phyloP scores from a whole-genome alignment of 176 grass and related monocot genomes.

The Rhipidocladum racemiflorum region DNA sequence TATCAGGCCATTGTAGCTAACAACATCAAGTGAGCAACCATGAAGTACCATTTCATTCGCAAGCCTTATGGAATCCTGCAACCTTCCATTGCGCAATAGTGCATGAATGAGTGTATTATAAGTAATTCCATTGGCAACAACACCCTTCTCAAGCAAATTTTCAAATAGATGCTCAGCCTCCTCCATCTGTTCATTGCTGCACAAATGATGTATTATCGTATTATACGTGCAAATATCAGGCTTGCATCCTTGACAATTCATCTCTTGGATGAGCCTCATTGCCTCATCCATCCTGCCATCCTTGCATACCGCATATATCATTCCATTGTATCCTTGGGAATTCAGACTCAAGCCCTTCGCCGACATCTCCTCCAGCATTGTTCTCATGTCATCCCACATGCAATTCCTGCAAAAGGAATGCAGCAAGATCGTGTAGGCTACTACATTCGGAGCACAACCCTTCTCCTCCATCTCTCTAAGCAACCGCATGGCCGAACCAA shows the following conservation, averaged over 20 bases:
- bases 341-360: constrained; percentile 61
- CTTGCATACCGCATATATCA: constrained; percentile 77
- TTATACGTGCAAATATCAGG: constrained; percentile 84
- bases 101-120: constrained; percentile 86
- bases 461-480: constrained; percentile 71
- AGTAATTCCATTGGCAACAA: constrained; percentile 69
- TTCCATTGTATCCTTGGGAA: constrained; percentile 70
- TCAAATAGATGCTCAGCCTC: constrained; percentile 58
- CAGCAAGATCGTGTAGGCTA: constrained; percentile 75
- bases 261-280: constrained; percentile 58
- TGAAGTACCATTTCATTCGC: constrained; percentile 71
- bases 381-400: constrained; percentile 61
- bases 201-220: constrained; percentile 78
- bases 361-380: constrained; percentile 57
- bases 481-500: constrained; percentile 53
- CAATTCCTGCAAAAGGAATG: constrained; percentile 64
- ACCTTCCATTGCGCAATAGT: constrained; percentile 48
- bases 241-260: constrained; percentile 67
- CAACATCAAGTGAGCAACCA: constrained; percentile 67
- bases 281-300: constrained; percentile 60
- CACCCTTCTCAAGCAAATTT: constrained; percentile 64
- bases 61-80: constrained; percentile 64
- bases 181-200: constrained; percentile 55
- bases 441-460: constrained; percentile 47
- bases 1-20: constrained; percentile 86